Conservation (phyloP, 208 protist species). For the Strigomonas galati region DNA sequence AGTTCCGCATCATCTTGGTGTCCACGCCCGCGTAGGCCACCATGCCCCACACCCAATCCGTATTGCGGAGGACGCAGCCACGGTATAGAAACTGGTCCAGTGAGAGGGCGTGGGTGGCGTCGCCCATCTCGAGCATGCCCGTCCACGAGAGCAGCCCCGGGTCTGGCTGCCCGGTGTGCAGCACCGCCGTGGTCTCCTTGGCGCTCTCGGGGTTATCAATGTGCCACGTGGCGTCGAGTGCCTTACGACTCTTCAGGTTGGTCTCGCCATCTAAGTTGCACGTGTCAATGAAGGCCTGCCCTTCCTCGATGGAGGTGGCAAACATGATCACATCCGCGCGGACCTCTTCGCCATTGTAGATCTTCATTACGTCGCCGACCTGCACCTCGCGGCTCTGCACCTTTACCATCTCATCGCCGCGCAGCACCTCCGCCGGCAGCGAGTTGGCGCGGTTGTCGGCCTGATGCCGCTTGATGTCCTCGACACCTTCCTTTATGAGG, state of each 20-base stretch:
- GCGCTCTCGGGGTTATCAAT: conserved; percentile 42
- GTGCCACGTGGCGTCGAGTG: conserved; percentile 56
- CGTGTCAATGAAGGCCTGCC: conserved; percentile 90
- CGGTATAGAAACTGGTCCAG: conserved; percentile 90
- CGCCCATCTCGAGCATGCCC: conserved; percentile 56
- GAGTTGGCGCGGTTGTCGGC: conserved; percentile 83
- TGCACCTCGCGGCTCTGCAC: conserved; percentile 65
- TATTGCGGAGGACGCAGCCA: conserved; percentile 89
- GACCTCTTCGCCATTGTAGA: conserved; percentile 81
- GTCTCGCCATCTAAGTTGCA: conserved; percentile 92
- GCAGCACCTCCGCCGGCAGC: conserved; percentile 48
- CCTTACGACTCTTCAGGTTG: conserved; percentile 79
- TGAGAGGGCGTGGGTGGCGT: conserved; percentile 48
- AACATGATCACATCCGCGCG: conserved; percentile 87
- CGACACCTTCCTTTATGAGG: conserved; percentile 87
- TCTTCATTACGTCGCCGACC: conserved; percentile 74
- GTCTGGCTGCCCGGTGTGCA: conserved; percentile 66
- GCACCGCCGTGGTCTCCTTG: conserved; percentile 16
- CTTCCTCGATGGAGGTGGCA: conserved; percentile 62
- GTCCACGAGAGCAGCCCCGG: conserved; percentile 75
- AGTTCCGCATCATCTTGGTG: conserved; percentile 92
- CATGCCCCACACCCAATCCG: conserved; percentile 90
- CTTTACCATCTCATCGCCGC: conserved; percentile 36
- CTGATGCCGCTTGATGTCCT: conserved; percentile 82
- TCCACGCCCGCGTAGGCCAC: conserved; percentile 91